Evolutionary conservation across 2,329 filamentous ascomycete genomes (phyloP).

Genomic region (Xylaria sp.): DNA sequence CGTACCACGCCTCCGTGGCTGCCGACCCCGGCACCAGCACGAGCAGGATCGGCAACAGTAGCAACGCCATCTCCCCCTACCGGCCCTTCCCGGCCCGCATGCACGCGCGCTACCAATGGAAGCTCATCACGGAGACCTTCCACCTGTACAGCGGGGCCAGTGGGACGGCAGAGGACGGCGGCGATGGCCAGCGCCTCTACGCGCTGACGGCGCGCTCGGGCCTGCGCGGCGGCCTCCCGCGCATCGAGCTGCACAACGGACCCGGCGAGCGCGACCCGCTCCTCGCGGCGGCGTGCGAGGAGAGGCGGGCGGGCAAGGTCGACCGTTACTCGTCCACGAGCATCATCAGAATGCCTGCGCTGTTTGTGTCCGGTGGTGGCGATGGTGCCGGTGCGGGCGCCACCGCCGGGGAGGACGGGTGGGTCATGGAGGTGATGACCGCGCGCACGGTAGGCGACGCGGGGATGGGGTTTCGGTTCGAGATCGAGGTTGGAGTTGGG

Average conservation of each 20-base stretch:
- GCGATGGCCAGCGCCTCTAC: constrained; percentile 1
- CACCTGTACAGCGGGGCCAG: constrained; percentile 2
- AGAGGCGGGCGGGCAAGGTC: background rate
- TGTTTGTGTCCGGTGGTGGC: background rate
- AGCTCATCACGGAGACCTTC: constrained; percentile 1
- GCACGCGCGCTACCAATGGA: constrained; percentile 7
- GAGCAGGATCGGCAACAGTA: too few species aligned
- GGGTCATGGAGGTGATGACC: background rate
- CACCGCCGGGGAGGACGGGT: background rate
- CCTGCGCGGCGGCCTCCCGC: background rate
- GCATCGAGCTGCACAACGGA: constrained; percentile 1
- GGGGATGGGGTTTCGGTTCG: background rate
- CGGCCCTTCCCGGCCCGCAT: constrained; percentile 1
- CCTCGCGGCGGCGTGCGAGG: constrained; percentile 1
- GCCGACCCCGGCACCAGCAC: too few species aligned
- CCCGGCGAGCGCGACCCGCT: background rate
- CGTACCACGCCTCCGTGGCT: background rate
- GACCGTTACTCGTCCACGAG: background rate
- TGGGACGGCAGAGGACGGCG: too few species aligned
- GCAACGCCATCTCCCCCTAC: background rate
- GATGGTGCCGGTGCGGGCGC: too few species aligned
- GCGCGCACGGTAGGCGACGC: background rate
- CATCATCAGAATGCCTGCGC: background rate
- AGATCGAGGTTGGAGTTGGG: constrained; percentile 1
- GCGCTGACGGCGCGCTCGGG: background rate